Base-by-base conservation (phyloP, 257 asterid species). In the Lithospermum erythrorhizon region DNA sequence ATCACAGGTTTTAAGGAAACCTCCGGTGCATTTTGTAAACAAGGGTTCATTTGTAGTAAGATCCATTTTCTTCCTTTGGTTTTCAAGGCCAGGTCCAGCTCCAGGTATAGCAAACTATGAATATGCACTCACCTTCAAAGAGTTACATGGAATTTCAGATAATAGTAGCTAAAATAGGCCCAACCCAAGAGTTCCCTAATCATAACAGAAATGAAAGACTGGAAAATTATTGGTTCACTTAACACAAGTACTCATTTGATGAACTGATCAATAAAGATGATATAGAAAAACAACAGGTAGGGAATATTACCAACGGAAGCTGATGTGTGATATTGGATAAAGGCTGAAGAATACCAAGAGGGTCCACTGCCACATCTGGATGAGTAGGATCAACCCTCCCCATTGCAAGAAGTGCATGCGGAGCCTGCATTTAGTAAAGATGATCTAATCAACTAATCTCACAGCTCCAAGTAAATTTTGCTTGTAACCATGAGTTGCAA, bases 91-190 rank as follows among this genome's bases (percentile, higher is more conserved):
- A 63, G 65, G 85, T 6, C 60, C 89, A 57, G 58, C 71, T 70
- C 79, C 90, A 62, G 61, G 78, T 81, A 95, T 86, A 27, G 89
- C 97, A 65, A 93, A 84, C 53, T 97, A 84, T 23, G 99, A 83
- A 83, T 93, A 93, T 11, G 99, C 99, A 76, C 99, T 93, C 55
- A 93, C 99, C 99, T 93, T 69, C 52, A 64, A 55, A 65, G 59
- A 55, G 57, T 27, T 64, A 67, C 2, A 52, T 64, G 59, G 61
- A 47, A 64, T 61, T 68, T 58, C 37, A 65, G 20, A 41, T 16
- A 30, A 35, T 41, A 15, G 14, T n/a, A 52, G 22, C 19, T 3
- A 18, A n/a, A 17, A 17, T 52, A 52, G 18, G 55, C 55, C 41
- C 45, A 3, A 65, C 45, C 52, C 6, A 52, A 18, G 6, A 8